Evolutionary conservation across 768 basidiomycete genomes (phyloP), one percentile per base, ranked within the genome.

Genomic region (Tulasnella sp.): DNA sequence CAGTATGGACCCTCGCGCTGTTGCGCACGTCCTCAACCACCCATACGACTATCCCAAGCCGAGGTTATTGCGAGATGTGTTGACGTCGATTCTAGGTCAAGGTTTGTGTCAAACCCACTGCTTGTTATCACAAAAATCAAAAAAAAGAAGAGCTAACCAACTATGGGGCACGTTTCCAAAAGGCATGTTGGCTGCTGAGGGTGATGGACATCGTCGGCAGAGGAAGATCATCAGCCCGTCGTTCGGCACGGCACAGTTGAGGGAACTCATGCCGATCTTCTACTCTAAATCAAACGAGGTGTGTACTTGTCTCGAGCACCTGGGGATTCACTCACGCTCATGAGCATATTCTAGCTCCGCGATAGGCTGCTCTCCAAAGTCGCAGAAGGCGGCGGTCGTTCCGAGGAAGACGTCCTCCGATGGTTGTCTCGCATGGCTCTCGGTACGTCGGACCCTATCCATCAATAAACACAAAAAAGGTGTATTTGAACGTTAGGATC

Each of bases 231-330:
- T 60, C 30, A 85, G 84, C 62, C 83, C 83, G 15, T 82, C 82
- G 0, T 86, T 86, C 63, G 81, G 83, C 0, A 73, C 75, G 1
- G 68, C 74, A 1, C 82, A 84, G 63, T 74, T 85, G 41, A 72
- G 81, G 2, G 78, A 77, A 45, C 65, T 84, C 11, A 82, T 80
- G 0, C 73, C 73, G 12, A 78, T 79, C 12, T 83, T 85, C 62
- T 64, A 81, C 3, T 73, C 76, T 2, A 84, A 83, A 66, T 70
- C 83, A 0, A 62, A 75, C 0, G 69, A 78, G 68, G 82, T 80
- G 64, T 34, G 17, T n/a, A 4, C 29, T 22, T 5, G 31, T 19
- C 15, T 17, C 31, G 24, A 9, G 25, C 17, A 25, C n/a, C 15
- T 45, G 44, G 31, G 5, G 5, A 51, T 17, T 17, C 22, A 11